Evolutionary conservation across 1,284 basidiomycete species (phyloP).

Genomic region (Ceratobasidium sp.): DNA sequence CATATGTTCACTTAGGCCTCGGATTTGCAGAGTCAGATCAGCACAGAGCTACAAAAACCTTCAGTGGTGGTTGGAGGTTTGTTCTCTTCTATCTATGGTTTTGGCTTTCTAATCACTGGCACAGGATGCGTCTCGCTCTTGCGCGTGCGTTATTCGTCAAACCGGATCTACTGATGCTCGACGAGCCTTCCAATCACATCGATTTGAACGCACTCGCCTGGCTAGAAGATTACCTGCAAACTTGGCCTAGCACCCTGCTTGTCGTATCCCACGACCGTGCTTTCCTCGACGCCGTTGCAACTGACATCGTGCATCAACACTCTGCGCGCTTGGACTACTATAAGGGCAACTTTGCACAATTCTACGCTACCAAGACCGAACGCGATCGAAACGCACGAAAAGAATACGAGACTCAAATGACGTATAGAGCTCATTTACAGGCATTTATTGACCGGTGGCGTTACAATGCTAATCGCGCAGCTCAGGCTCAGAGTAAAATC

Average conservation of each 20-base stretch:
- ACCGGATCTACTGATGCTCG: conserved; percentile 87
- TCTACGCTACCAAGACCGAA: conserved; percentile 95
- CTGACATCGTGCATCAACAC: conserved; percentile 97
- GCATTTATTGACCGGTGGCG: conserved; percentile 98
- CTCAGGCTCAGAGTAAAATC: conserved; percentile 96
- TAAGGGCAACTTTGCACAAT: conserved; percentile 97
- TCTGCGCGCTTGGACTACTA: conserved; percentile 95
- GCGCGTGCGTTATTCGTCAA: conserved; percentile 96
- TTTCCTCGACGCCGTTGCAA: conserved; percentile 97
- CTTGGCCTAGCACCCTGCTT: conserved; percentile 94
- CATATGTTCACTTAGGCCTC: conserved; percentile 68
- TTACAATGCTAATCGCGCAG: conserved; percentile 93
- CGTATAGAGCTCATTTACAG: conserved; percentile 94
- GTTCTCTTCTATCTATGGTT: background rate
- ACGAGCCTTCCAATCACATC: conserved; percentile 97
- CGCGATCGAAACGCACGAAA: conserved; percentile 91
- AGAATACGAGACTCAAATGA: conserved; percentile 96
- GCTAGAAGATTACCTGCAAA: conserved; percentile 94
- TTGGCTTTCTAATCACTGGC: background rate
- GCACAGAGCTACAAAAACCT: conserved; percentile 82
- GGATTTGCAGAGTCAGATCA: conserved; percentile 95
- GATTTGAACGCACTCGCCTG: conserved; percentile 70
- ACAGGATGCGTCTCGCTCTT: conserved; percentile 85
- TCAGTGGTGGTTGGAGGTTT: conserved; percentile 96
- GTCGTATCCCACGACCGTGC: conserved; percentile 99